phyloP scores from a whole-genome alignment of 345 rosid genomes.

The Linum trigynum region DNA sequence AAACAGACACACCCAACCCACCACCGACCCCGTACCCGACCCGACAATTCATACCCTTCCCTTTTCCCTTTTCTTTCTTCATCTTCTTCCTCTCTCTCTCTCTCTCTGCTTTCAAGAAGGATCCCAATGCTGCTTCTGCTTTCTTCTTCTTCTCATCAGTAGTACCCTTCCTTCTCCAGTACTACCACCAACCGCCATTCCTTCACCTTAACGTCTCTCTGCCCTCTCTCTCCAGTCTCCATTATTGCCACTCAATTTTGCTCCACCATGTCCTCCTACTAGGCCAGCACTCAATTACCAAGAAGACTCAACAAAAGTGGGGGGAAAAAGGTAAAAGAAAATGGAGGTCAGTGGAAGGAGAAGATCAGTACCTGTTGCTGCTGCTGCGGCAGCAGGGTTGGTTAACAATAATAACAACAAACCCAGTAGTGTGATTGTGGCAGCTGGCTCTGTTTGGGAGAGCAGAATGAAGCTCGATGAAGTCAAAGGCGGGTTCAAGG shows the following conservation, averaged over 20 bases:
- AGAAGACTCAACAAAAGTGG: conserved; percentile 3
- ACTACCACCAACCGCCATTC: conserved; percentile 29
- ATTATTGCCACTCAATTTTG: conserved; percentile 12
- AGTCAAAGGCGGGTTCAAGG: conserved; percentile 52
- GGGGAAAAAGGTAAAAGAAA: conserved; percentile 7
- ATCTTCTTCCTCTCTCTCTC: conserved; percentile 4
- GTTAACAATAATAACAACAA: no score
- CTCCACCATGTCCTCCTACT: conserved; percentile 16
- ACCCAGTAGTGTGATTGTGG: no score
- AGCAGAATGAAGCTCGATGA: conserved; percentile 63
- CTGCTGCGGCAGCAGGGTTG: neutral
- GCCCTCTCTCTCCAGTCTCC: conserved; percentile 9
- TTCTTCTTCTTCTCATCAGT: no score
- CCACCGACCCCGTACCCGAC: neutral
- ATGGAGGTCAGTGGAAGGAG: conserved; percentile 35
- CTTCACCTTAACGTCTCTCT: conserved; percentile 39
- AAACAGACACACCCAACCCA: neutral
- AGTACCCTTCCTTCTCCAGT: neutral
- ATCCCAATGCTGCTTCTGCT: conserved; percentile 11
- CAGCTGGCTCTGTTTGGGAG: conserved; percentile 77
- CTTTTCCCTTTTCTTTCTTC: conserved; percentile 7
- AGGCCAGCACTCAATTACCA: conserved; percentile 12
- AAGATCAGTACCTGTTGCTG: conserved; percentile 5
- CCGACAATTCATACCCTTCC: neutral
- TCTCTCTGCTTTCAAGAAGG: neutral